phyloP scores from a whole-genome alignment of 1,284 basidiomycete genomes.

The Porodaedalea pini region DNA sequence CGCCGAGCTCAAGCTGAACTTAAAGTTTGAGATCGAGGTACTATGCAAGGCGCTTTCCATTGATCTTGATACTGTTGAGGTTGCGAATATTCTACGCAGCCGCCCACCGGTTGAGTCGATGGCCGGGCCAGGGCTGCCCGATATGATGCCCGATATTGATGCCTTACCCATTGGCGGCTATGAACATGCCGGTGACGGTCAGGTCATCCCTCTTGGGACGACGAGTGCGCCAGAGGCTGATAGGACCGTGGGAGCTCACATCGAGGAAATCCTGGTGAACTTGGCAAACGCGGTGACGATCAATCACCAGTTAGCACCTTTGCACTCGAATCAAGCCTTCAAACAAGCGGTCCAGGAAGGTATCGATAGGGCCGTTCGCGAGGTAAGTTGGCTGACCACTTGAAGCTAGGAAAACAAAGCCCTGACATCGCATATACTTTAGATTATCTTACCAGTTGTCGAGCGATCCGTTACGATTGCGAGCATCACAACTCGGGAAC shows the following conservation, averaged over 20 bases:
- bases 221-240: slow-evolving; percentile 55
- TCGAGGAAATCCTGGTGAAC: slow-evolving; percentile 76
- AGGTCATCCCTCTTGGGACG: slow-evolving; percentile 56
- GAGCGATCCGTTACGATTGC: slow-evolving; percentile 99
- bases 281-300: slow-evolving; percentile 77
- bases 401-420: slow-evolving; percentile 4
- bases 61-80: slow-evolving; percentile 84
- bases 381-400: slow-evolving; percentile 47
- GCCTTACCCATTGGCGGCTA: slow-evolving; percentile 67
- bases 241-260: slow-evolving; percentile 62
- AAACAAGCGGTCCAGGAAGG: slow-evolving; percentile 91
- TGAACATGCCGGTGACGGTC: slow-evolving; percentile 53
- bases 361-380: slow-evolving; percentile 92
- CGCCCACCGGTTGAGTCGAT: slow-evolving; percentile 54
- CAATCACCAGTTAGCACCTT: slow-evolving; percentile 65
- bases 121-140: slow-evolving; percentile 57
- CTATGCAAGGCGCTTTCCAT: slow-evolving; percentile 91
- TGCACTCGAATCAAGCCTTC: slow-evolving; percentile 79
- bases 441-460: slow-evolving; percentile 96
- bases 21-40: slow-evolving; percentile 99
- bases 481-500: slow-evolving; percentile 93
- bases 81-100: slow-evolving; percentile 78
- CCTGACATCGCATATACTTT: slow-evolving; percentile 9
- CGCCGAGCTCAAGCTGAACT: slow-evolving; percentile 93
- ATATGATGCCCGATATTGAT: slow-evolving; percentile 70